These are phyloP conservation scores for Rhodotorula sp. DNA, from an alignment of 1,284 basidiomycete species.

Conservation along the genomic window DNA sequence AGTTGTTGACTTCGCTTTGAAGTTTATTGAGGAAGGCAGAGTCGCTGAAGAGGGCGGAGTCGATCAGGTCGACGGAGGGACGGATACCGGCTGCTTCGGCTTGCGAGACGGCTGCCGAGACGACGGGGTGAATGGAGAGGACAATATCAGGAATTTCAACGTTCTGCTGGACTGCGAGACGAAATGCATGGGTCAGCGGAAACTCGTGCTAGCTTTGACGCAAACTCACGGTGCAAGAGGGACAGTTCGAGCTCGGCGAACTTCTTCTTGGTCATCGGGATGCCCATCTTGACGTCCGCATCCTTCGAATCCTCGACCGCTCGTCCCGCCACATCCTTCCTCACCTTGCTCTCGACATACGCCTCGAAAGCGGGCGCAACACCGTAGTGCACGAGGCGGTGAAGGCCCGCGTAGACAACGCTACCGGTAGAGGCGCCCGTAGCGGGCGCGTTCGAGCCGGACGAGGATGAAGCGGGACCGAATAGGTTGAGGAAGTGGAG, in stretches of 20 bases:
- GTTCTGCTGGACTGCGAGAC: constrained; percentile 74
- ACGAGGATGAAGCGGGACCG: constrained; percentile 67
- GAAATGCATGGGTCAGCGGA: neutral
- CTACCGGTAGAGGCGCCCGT: constrained; percentile 48
- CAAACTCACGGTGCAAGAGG: constrained; percentile 64
- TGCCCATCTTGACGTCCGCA: constrained; percentile 68
- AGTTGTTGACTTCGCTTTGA: constrained; percentile 90
- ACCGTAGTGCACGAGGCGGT: constrained; percentile 92
- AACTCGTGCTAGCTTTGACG: neutral
- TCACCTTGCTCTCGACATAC: constrained; percentile 65
- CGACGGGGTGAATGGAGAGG: constrained; percentile 84
- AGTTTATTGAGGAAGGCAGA: constrained; percentile 89
- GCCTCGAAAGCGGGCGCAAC: constrained; percentile 99
- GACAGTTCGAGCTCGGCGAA: constrained; percentile 98
- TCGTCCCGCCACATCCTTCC: constrained; percentile 23
- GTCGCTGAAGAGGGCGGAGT: constrained; percentile 73
- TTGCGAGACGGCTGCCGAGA: constrained; percentile 81
- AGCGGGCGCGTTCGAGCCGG: constrained; percentile 43
- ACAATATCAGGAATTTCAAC: constrained; percentile 98
- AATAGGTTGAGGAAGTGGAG: constrained; percentile 91
- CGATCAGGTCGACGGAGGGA: constrained; percentile 74
- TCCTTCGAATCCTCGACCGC: constrained; percentile 60
- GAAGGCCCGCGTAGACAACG: constrained; percentile 89
- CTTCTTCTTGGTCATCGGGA: constrained; percentile 98
- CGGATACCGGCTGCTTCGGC: constrained; percentile 61